Evolutionary conservation across 305 asterid genomes (phyloP).

Genomic region (Salvia sclarea): DNA sequence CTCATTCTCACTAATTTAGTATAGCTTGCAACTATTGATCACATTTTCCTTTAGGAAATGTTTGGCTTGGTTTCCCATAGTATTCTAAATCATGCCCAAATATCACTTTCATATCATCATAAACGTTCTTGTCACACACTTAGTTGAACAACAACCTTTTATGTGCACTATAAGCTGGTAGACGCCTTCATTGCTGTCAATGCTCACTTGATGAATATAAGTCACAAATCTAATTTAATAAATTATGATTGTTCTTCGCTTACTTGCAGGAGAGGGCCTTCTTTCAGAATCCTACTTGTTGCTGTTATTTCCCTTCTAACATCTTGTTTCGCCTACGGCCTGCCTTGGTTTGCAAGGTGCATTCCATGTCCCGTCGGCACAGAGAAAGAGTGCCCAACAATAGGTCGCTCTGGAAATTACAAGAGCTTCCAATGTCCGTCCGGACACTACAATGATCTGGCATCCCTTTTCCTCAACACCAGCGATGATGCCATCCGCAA

Average conservation of each 20-base stretch:
- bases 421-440: constrained; percentile 74
- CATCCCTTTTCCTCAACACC: constrained; percentile 88
- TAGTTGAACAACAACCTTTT: not conserved
- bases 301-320: constrained; percentile 68
- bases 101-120: not conserved
- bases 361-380: constrained; percentile 68
- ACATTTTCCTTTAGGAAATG: not conserved
- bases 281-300: constrained; percentile 72
- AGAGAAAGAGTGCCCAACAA: constrained; percentile 67
- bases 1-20: constrained; percentile 15
- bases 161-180: constrained; percentile 17
- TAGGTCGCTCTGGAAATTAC: constrained; percentile 75
- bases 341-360: constrained; percentile 82
- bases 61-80: not conserved
- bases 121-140: not conserved
- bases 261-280: constrained; percentile 76
- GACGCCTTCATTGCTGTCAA: not conserved
- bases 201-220: not conserved
- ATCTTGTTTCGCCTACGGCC: constrained; percentile 77
- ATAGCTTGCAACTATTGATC: constrained; percentile 13
- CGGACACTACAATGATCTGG: constrained; percentile 85
- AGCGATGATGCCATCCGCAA: constrained; percentile 93
- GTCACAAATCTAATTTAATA: not conserved
- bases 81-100: constrained; percentile 4
- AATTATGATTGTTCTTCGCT: constrained; percentile 22